phyloP scores from a whole-genome alignment of 1,139 yeast species.

The Yamadazyma sp. region DNA sequence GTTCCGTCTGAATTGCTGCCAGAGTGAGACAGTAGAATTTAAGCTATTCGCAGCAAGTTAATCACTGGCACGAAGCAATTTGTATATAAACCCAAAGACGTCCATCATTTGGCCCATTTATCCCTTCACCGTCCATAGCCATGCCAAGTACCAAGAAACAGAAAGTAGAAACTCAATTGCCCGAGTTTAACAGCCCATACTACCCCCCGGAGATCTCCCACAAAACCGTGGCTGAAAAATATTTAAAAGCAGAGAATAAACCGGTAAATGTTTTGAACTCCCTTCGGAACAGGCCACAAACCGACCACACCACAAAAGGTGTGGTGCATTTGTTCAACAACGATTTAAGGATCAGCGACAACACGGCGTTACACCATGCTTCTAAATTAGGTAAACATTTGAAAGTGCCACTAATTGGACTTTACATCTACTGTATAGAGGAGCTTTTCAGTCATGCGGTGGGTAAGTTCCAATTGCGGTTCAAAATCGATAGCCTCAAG shows the following conservation, averaged over 20 bases:
- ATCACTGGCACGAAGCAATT: slow-evolving; percentile 1
- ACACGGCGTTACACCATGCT: slow-evolving; percentile 37
- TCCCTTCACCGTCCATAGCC: too few relatives aligned
- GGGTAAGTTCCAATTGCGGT: slow-evolving; percentile 42
- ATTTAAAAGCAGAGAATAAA: slow-evolving; percentile 25
- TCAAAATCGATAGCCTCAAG: slow-evolving; percentile 33
- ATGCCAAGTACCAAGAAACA: slow-evolving; percentile 14
- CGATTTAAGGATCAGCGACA: slow-evolving; percentile 44
- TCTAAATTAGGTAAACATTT: slow-evolving; percentile 23
- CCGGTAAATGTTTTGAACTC: slow-evolving; percentile 18
- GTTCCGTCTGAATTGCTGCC: too few relatives aligned
- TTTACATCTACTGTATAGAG: slow-evolving; percentile 41
- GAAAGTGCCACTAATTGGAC: slow-evolving; percentile 30
- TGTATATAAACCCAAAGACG: too few relatives aligned
- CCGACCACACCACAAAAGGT: slow-evolving; percentile 7
- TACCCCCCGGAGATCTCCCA: slow-evolving; percentile 18
- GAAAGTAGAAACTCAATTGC: slow-evolving; percentile 14
- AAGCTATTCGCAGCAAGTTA: slow-evolving; percentile 3
- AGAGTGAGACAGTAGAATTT: too few relatives aligned
- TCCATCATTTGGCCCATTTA: too few relatives aligned
- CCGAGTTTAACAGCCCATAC: slow-evolving; percentile 15
- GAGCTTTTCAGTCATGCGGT: slow-evolving; percentile 42
- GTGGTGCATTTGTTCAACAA: slow-evolving; percentile 46
- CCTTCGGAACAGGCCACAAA: slow-evolving; percentile 1
- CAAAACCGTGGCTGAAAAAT: slow-evolving; percentile 16